Percentiles rank a stretch among this genome's conserved stretches.
Conservation (phyloP, 2,329 filamentous ascomycete species). For the Fusarium agapanthi region DNA sequence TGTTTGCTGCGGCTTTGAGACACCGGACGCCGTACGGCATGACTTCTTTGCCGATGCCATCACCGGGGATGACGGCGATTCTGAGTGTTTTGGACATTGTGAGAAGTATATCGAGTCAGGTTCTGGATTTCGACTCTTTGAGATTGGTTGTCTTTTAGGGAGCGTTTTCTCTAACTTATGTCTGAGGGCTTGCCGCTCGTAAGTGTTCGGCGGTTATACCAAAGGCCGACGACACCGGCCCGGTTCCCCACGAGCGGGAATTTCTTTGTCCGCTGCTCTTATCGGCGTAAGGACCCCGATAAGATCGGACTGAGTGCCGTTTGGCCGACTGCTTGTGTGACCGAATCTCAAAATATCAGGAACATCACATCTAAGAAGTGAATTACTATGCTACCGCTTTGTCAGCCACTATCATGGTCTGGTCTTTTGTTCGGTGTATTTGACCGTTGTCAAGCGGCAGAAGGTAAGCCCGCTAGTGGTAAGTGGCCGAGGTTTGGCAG, state of each 20-base stretch:
- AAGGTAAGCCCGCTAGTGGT: neutral
- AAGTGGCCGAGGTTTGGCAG: neutral
- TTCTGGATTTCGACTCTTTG: fast-evolving
- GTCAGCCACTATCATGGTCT: fast-evolving
- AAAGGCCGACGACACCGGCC: neutral
- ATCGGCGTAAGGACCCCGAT: neutral
- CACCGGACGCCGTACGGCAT: conserved; percentile 70
- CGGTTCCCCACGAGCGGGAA: neutral
- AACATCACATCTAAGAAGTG: too few relatives aligned
- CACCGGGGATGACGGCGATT: conserved; percentile 73
- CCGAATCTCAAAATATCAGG: too few relatives aligned
- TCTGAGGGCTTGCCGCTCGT: neutral
- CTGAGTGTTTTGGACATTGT: conserved; percentile 48
- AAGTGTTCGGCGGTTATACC: neutral
- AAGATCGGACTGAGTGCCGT: neutral
- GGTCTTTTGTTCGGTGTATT: neutral
- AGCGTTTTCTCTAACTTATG: too few relatives aligned
- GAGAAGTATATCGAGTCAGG: fast-evolving
- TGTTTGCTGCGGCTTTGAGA: conserved; percentile 59
- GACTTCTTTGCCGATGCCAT: conserved; percentile 76
- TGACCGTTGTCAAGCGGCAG: neutral
- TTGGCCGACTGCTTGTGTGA: neutral
- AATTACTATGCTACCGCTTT: fast-evolving
- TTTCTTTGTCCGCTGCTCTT: conserved; percentile 1
- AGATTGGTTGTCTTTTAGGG: too few relatives aligned